Base-by-base conservation (phyloP, 1,139 yeast genomes). In the Yamadazyma pseudoaaseri region DNA sequence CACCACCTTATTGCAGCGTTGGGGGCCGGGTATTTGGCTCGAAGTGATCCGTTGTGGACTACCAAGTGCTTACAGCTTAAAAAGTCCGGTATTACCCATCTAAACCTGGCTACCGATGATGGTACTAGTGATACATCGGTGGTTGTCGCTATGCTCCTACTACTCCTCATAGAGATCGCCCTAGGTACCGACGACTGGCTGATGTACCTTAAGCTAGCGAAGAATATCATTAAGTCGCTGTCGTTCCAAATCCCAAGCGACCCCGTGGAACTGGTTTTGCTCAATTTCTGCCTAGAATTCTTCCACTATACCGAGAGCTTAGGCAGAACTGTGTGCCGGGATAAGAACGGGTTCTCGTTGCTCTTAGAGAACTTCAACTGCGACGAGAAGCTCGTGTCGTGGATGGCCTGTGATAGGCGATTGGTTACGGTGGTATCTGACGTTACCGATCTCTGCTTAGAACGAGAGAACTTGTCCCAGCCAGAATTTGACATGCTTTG, bases 271-370 rank as follows among this genome's bases (percentile, higher is more conserved):
- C 6, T 26, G 10, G 20, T 4, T 5, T 20, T 26, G 5, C 20
- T 26, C 20, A 15, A 16, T 6, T 26, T 26, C 16, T 6, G 20
- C 11, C 20, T 26, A 10, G 28, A 26, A 16, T 26, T 26, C 20
- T 26, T 26, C 28, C 20, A 26, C 11, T 26, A 26, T 15, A 15
- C 16, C 13, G 28, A 26, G 10, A 26, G 28, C 16, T n/a, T 26
- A 14, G 28, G 28, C 9, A 14, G 28, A 16, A 6, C 28, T 12
- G 17, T 26, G 5, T 26, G 28, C 10, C 4, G 28, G 10, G 28
- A 26, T 16, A 26, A 15, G 16, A 26, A 26, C 16, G 18, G 11
- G 11, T 26, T 26, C 16, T 15, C 28, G 4, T 15, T 26, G 20
- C 7, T 26, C 16, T 11, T 26, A 15, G 28, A 26, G 17, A 26